Evolutionary conservation across 176 grass and related monocot species (phyloP).

Genomic region (Oropetium thomaeum): DNA sequence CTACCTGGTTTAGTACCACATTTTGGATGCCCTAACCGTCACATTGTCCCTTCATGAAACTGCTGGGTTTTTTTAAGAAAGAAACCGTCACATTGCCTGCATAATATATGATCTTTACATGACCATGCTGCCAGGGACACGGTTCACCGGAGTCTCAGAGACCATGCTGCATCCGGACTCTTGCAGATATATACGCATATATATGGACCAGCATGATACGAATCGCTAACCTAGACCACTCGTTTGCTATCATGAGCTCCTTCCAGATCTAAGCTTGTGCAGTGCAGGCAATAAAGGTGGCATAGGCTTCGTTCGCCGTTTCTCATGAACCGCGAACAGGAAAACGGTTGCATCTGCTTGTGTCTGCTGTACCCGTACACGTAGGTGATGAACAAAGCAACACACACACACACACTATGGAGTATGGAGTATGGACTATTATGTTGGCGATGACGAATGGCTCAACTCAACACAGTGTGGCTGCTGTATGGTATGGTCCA

Average conservation of each 20-base stretch:
- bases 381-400: background rate
- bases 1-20: no score
- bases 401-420: background rate
- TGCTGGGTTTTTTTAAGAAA: no score
- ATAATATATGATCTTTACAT: background rate
- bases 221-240: conserved; percentile 25
- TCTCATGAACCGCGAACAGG: background rate
- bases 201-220: background rate
- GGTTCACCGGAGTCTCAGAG: background rate
- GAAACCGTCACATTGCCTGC: background rate
- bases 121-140: background rate
- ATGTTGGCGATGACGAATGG: background rate
- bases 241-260: background rate
- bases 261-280: conserved; percentile 19
- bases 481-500: background rate
- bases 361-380: no score
- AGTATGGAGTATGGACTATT: no score
- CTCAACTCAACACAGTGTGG: background rate
- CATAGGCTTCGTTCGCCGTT: background rate
- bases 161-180: background rate
- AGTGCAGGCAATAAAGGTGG: background rate
- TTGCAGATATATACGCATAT: no score
- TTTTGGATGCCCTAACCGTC: no score
- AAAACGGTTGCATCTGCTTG: background rate
- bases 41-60: no score